phyloP scores from a whole-genome alignment of 202 grass and related monocot species.

The Setaria italica region DNA sequence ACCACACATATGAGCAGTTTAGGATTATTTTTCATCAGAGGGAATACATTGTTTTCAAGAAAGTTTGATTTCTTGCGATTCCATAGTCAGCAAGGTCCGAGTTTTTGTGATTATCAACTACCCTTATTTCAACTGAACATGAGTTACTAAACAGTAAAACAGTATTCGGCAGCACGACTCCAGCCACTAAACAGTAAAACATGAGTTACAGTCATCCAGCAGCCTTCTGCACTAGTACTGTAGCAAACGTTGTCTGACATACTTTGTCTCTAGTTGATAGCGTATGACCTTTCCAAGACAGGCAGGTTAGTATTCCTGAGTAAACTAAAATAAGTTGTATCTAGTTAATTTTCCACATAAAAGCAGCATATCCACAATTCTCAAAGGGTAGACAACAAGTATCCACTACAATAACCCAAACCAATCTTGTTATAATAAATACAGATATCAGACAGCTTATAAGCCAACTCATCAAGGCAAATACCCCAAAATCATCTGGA shows the following conservation, averaged over 20 bases:
- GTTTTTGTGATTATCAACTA: constrained; percentile 15
- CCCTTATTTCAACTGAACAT: constrained; percentile 13
- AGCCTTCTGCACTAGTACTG: neutral
- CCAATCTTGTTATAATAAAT: constrained; percentile 10
- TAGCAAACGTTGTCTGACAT: neutral
- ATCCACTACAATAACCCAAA: constrained; percentile 7
- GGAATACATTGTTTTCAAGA: constrained; percentile 1
- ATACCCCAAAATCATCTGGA: constrained; percentile 11
- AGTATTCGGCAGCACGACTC: no score
- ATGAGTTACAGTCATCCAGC: neutral
- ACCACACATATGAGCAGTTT: constrained; percentile 4
- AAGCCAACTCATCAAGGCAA: neutral
- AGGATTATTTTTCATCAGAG: neutral
- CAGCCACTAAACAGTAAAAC: neutral
- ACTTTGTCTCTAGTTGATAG: neutral
- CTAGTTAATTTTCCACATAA: neutral
- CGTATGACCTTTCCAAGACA: neutral
- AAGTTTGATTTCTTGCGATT: neutral
- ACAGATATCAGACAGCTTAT: constrained; percentile 29
- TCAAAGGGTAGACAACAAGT: constrained; percentile 4
- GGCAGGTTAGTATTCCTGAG: neutral
- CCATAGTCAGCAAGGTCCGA: constrained; percentile 7
- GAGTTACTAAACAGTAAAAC: neutral
- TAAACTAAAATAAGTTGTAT: neutral
- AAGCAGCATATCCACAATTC: neutral